Evolutionary conservation across 1,139 yeast genomes (phyloP).

Genomic region (Pichia sp.): DNA sequence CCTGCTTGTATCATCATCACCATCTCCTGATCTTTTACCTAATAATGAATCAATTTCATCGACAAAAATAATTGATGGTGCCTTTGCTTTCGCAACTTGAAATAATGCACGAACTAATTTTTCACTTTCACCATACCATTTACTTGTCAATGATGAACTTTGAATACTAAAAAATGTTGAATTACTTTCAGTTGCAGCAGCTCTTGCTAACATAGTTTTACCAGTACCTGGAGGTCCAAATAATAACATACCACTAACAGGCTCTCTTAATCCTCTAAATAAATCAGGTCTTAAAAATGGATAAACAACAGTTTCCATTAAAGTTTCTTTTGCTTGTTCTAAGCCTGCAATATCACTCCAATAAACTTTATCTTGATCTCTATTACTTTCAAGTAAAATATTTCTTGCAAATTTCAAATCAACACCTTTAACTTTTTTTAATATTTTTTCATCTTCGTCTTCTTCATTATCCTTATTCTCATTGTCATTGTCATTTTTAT

Average conservation of each 20-base stretch:
- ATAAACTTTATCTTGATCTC: constrained; percentile 89
- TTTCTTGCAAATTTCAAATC: constrained; percentile 48
- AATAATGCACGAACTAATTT: constrained; percentile 87
- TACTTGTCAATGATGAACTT: constrained; percentile 88
- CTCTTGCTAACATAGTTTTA: constrained; percentile 94
- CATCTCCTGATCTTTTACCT: constrained; percentile 72
- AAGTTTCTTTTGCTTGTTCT: constrained; percentile 79
- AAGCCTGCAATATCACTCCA: constrained; percentile 98
- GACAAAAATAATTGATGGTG: constrained; percentile 91
- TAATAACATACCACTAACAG: constrained; percentile 90
- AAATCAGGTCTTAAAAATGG: constrained; percentile 93
- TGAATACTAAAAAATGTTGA: constrained; percentile 91
- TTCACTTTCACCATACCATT: constrained; percentile 90
- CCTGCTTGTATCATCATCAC: constrained; percentile 88
- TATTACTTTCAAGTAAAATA: constrained; percentile 84
- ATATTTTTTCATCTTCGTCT: constrained; percentile 51
- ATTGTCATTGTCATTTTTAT: constrained; percentile 14
- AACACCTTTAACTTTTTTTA: constrained; percentile 39
- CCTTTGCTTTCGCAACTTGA: constrained; percentile 73
- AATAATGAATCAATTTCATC: constrained; percentile 93
- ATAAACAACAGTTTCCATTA: constrained; percentile 94
- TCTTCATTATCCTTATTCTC: constrained; percentile 30
- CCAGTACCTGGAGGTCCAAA: constrained; percentile 99
- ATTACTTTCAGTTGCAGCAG: constrained; percentile 94
- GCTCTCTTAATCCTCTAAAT: constrained; percentile 87